Percentiles rank a stretch among this genome's conserved stretches.
Conservation (phyloP, 495 filamentous ascomycete species). For the Xylaria acuta region DNA sequence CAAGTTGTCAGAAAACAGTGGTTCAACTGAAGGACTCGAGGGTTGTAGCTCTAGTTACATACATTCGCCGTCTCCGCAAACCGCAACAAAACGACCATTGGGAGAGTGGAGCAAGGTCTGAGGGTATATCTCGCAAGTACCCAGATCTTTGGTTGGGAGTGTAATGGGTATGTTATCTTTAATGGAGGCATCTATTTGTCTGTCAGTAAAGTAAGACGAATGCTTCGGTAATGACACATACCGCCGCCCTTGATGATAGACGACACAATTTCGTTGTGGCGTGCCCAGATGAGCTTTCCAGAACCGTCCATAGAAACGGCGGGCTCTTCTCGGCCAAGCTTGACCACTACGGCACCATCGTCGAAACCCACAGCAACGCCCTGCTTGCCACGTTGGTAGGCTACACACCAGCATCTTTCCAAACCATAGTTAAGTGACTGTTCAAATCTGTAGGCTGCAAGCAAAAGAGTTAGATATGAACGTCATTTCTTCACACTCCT, state of each 20-base stretch:
- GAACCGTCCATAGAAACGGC: constrained; percentile 96
- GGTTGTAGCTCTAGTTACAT: neutral
- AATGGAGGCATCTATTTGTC: constrained; percentile 65
- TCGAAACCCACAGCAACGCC: constrained; percentile 96
- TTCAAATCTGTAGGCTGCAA: constrained; percentile 86
- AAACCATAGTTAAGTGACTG: constrained; percentile 95
- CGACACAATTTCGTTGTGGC: constrained; percentile 91
- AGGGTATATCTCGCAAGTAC: constrained; percentile 95
- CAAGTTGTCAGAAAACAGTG: neutral
- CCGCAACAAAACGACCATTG: constrained; percentile 95
- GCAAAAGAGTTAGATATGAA: constrained; percentile 39
- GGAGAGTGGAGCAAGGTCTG: constrained; percentile 94
- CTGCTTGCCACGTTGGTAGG: constrained; percentile 91
- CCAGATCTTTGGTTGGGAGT: constrained; percentile 90
- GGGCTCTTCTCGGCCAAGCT: constrained; percentile 96
- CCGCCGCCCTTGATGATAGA: constrained; percentile 91
- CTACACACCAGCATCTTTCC: constrained; percentile 96
- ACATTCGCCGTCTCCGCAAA: constrained; percentile 91
- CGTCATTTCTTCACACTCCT: neutral
- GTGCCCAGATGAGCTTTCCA: constrained; percentile 94
- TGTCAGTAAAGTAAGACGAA: constrained; percentile 25
- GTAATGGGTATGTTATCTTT: constrained; percentile 89
- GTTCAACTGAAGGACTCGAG: neutral
- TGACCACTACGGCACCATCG: constrained; percentile 96
- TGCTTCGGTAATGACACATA: constrained; percentile 37